These are phyloP conservation scores for Kalmanozyma brasiliensis DNA, from an alignment of 1,284 basidiomycete genomes.

Conservation along the genomic window DNA sequence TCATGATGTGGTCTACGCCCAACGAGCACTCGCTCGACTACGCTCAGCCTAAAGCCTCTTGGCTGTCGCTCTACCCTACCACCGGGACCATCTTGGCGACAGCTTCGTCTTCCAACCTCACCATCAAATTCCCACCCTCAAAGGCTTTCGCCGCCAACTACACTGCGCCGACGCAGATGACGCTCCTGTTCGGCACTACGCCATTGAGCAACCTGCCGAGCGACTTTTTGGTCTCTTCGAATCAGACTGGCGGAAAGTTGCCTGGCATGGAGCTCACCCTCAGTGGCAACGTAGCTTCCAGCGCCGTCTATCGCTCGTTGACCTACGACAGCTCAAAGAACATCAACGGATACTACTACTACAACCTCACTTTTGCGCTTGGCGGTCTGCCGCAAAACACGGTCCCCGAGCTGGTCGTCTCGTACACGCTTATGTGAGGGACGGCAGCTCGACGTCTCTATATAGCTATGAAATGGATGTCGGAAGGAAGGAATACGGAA, in stretches of 20 bases:
- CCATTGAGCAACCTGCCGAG: conserved; percentile 18
- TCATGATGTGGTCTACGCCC: conserved; percentile 28
- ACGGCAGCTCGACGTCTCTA: too few species aligned
- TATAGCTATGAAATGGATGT: too few species aligned
- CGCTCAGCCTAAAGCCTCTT: conserved; percentile 21
- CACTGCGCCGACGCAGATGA: conserved; percentile 31
- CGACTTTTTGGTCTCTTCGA: conserved; percentile 30
- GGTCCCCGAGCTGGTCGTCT: conserved; percentile 34
- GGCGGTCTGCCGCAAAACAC: conserved; percentile 18
- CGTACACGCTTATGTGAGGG: conserved; percentile 18
- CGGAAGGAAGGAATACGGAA: too few species aligned
- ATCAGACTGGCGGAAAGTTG: conserved; percentile 20
- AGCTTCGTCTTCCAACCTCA: conserved; percentile 29
- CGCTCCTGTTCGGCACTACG: conserved; percentile 22
- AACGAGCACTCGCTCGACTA: conserved; percentile 21
- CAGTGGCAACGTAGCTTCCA: conserved; percentile 25
- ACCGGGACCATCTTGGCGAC: conserved; percentile 23
- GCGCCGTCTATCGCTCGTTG: conserved; percentile 15
- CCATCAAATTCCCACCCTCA: conserved; percentile 30
- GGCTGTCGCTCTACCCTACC: conserved; percentile 39
- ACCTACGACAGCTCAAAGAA: conserved; percentile 33
- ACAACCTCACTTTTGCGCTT: conserved; percentile 41
- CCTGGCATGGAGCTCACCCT: conserved; percentile 22
- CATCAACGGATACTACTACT: conserved; percentile 36
- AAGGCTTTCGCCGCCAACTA: conserved; percentile 35